Percentiles rank a stretch among this genome's conserved stretches.
phyloP scores from a whole-genome alignment of 2,329 filamentous ascomycete genomes.

The Zymoseptoria crescenta region DNA sequence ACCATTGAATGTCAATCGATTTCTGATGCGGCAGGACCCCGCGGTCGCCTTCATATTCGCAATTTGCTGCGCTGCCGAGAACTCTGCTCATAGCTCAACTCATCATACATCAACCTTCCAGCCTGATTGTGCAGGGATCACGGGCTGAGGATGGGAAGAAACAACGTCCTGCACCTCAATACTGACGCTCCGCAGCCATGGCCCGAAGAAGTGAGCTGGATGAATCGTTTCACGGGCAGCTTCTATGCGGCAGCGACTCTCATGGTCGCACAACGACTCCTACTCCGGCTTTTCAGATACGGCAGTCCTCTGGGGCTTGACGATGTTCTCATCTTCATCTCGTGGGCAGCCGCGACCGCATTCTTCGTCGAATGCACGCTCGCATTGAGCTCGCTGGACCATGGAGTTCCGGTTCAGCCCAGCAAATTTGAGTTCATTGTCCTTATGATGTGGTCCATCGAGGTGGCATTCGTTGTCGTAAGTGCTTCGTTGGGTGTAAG shows the following conservation, averaged over 20 bases:
- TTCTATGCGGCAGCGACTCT: conserved; percentile 22
- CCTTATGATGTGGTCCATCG: conserved; percentile 23
- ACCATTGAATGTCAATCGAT: no score
- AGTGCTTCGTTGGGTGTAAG: no score
- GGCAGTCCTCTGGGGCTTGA: conserved; percentile 26
- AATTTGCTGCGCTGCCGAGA: no score
- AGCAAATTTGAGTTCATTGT: conserved; percentile 12
- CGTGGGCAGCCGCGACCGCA: conserved; percentile 7
- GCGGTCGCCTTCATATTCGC: no score
- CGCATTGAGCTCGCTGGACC: conserved; percentile 20
- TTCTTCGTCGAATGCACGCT: conserved; percentile 22
- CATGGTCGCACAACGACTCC: conserved; percentile 23
- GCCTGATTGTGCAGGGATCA: background rate
- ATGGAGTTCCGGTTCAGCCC: conserved; percentile 33
- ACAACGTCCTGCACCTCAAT: background rate
- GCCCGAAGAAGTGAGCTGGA: conserved; percentile 17
- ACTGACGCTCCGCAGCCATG: background rate
- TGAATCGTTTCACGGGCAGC: conserved; percentile 24
- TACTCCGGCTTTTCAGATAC: conserved; percentile 24
- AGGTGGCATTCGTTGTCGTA: conserved; percentile 27
- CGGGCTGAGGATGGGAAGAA: background rate
- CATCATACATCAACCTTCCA: background rate
- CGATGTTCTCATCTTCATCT: conserved; percentile 16
- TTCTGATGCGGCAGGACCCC: no score
- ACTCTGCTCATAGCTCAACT: background rate